These are phyloP conservation scores for Trypanosoma boissoni DNA, from an alignment of 208 protist genomes.

Conservation along the genomic window DNA sequence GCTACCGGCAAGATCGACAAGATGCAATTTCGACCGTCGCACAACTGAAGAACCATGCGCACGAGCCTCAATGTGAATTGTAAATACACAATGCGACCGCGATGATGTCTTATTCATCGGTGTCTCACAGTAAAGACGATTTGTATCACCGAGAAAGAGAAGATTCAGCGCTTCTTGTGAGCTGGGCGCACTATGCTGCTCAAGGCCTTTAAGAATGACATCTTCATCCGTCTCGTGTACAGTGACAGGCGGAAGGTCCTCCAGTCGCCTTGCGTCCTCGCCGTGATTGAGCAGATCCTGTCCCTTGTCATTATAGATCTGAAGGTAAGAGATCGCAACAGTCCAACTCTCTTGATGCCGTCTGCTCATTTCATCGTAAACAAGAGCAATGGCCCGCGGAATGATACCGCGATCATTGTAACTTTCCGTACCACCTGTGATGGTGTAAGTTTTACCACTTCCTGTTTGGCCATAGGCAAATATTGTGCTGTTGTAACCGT, in stretches of 20 bases:
- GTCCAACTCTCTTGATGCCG: conserved; percentile 27
- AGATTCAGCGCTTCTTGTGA: conserved; percentile 78
- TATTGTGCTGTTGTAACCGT: conserved; percentile 87
- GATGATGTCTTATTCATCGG: conserved; percentile 92
- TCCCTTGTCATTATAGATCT: conserved; percentile 92
- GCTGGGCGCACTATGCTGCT: conserved; percentile 61
- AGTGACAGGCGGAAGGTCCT: conserved; percentile 63
- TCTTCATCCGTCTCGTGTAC: conserved; percentile 65
- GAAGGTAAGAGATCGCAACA: conserved; percentile 75
- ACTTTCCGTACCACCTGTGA: conserved; percentile 86
- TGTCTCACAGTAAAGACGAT: conserved; percentile 86
- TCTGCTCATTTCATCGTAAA: conserved; percentile 67
- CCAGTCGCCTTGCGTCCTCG: conserved; percentile 82
- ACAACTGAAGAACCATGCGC: conserved; percentile 43
- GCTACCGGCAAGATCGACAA: conserved; percentile 93
- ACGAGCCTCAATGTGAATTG: conserved; percentile 72
- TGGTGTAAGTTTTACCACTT: conserved; percentile 90
- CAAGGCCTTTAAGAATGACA: conserved; percentile 59
- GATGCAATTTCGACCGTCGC: conserved; percentile 70
- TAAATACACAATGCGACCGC: conserved; percentile 92
- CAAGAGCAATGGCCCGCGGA: conserved; percentile 76
- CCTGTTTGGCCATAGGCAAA: conserved; percentile 92
- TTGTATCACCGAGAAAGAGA: conserved; percentile 86
- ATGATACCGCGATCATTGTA: conserved; percentile 88
- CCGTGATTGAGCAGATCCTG: conserved; percentile 87